phyloP scores from a whole-genome alignment of 169 alveolate genomes.

The Eimeria necatrix region DNA sequence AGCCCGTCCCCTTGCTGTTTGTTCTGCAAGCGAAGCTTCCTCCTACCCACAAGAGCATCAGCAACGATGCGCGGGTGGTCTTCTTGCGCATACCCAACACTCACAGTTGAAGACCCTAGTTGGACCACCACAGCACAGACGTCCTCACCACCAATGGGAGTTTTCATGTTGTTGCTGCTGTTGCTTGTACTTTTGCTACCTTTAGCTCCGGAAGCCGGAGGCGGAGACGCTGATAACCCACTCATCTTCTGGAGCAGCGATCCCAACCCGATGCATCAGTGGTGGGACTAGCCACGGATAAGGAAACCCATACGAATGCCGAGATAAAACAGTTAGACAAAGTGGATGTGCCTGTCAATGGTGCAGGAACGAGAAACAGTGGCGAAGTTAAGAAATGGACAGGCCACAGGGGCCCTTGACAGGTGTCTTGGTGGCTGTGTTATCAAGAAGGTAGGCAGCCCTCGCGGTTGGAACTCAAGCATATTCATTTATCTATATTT shows the following conservation, averaged over 20 bases:
- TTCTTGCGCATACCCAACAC: conserved; percentile 95
- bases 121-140: conserved; percentile 93
- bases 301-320: no score
- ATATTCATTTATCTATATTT: not conserved
- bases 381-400: no score
- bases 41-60: conserved; percentile 87
- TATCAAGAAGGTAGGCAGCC: no score
- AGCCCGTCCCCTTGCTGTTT: conserved; percentile 80
- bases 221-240: not conserved
- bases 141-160: conserved; percentile 75
- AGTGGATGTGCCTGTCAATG: no score
- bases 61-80: conserved; percentile 92
- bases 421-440: not conserved
- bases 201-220: not conserved
- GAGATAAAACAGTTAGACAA: no score
- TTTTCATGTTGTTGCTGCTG: not conserved
- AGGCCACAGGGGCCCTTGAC: no score
- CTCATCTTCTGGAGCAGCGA: not conserved
- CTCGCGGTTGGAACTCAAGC: no score
- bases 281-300: no score
- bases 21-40: conserved; percentile 53
- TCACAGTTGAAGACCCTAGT: conserved; percentile 89
- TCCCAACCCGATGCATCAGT: no score
- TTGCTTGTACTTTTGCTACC: not conserved
- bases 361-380: no score